Percentiles rank a stretch among this genome's conserved stretches.
These are phyloP conservation scores for Pyrus betulifolia DNA, from an alignment of 306 rosid species.

Conservation along the genomic window DNA sequence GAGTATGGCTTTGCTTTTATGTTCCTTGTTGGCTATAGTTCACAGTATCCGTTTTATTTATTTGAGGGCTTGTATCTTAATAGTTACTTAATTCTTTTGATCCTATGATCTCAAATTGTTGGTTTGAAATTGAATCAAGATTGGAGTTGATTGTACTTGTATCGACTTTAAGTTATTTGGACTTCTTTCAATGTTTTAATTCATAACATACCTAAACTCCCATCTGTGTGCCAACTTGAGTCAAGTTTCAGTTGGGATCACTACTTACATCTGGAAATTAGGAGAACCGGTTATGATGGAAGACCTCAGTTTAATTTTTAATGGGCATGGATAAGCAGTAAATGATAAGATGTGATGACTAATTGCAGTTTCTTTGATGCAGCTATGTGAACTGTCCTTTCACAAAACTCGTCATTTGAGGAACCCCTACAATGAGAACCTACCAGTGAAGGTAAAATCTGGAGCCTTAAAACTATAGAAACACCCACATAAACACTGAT, in stretches of 20 bases:
- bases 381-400: conserved; percentile 95
- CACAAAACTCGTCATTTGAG: conserved; percentile 97
- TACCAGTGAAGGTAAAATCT: conserved; percentile 89
- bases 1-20: not conserved
- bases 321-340: conserved; percentile 8
- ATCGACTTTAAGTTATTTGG: not conserved
- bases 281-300: not conserved
- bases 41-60: not conserved
- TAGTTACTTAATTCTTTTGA: not conserved
- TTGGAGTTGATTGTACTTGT: not conserved
- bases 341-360: conserved; percentile 16
- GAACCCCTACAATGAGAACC: conserved; percentile 96
- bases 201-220: not conserved
- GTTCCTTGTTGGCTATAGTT: not conserved
- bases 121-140: not conserved
- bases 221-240: not conserved
- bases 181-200: not conserved
- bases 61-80: not conserved
- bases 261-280: not conserved
- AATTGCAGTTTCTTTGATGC: conserved; percentile 38
- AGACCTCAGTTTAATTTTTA: not conserved
- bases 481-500: not conserved
- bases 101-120: not conserved
- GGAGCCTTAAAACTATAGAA: not conserved
- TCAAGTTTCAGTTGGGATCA: not conserved